Evolutionary conservation across 352 stramenopile genomes (phyloP), one percentile per base, ranked within the genome.

Genomic region (Blastocystis sp.): DNA sequence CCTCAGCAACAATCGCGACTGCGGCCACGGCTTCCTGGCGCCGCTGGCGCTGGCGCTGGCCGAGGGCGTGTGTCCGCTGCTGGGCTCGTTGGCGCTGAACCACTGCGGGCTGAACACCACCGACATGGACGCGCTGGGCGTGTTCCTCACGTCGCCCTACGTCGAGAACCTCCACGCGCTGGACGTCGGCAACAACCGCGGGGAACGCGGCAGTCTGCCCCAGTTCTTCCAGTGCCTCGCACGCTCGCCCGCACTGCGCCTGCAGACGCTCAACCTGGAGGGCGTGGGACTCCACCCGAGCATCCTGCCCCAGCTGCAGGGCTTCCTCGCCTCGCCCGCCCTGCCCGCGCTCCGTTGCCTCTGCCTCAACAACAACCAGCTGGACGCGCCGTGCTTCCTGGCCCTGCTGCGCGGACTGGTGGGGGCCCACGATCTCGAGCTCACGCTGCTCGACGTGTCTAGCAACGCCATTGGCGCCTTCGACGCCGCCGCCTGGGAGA

Each of bases 391-490:
- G 34, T 60, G 40, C 19, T 52, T 68, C 57, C 40, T 38, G 10
- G 17, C 52, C 11, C 14, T 84, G 3, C 60, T 84, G 11, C 11
- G 28, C 21, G 52, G 45, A 17, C 60, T 84, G 40, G 9, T 63
- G 3, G 38, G 11, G n/a, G 65, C 74, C 9, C 38, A 43, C 21
- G 48, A 69, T 4, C 14, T 48, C 3, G 74, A 57, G 21, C 57
- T 84, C 34, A 28, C 43, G 21, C 10, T 84, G 59, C 45, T 84
- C 0, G 74, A 84, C 24, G 57, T 84, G 52, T 69, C 52, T 19
- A 84, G 74, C 54, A 84, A 84, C 48, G 28, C 34, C 34, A 66
- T 84, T 42, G 74, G 52, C 40, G 42, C 52, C 2, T 84, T 84
- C 54, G 38, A 84, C 61, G 17, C 34, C 17, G 21, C 40, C 9